Evolutionary conservation across 768 basidiomycete genomes (phyloP).

Genomic region (Trametes meyenii): DNA sequence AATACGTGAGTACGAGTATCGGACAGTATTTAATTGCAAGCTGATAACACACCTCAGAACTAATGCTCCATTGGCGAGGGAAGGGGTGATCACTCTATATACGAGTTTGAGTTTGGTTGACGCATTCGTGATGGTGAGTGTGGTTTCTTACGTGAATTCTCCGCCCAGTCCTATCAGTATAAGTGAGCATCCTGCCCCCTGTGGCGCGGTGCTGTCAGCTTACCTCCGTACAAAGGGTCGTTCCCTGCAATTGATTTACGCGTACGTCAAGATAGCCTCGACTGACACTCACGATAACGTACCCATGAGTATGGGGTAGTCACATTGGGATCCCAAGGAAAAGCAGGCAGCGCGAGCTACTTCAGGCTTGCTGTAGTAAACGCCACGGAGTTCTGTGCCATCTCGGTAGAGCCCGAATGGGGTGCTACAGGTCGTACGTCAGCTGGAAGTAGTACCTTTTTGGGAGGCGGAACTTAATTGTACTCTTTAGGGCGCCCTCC

Average conservation of each 20-base stretch:
- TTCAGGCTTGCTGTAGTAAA: conserved; percentile 70
- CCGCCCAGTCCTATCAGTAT: conserved; percentile 64
- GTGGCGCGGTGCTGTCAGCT: conserved; percentile 18
- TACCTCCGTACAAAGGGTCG: conserved; percentile 79
- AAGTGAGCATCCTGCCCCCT: not conserved
- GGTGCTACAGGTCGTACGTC: conserved; percentile 47
- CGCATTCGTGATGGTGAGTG: not conserved
- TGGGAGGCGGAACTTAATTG: conserved; percentile 13
- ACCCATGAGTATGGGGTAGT: conserved; percentile 80
- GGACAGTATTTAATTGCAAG: too few relatives aligned
- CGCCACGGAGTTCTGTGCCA: conserved; percentile 74
- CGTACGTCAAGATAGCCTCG: not conserved
- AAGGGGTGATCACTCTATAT: conserved; percentile 72
- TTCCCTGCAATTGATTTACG: conserved; percentile 49
- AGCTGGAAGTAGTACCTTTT: not conserved
- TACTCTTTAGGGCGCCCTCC: conserved; percentile 75
- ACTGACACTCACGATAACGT: conserved; percentile 1
- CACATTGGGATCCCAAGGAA: conserved; percentile 63
- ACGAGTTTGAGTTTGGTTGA: not conserved
- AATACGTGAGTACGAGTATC: not conserved
- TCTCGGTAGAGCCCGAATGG: conserved; percentile 76
- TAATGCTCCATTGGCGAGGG: conserved; percentile 69
- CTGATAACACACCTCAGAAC: conserved; percentile 52
- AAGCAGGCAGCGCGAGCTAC: conserved; percentile 68
- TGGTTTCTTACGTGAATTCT: conserved; percentile 68